phyloP scores from a whole-genome alignment of 2,329 filamentous ascomycete genomes.

The Xylaria multiplex region DNA sequence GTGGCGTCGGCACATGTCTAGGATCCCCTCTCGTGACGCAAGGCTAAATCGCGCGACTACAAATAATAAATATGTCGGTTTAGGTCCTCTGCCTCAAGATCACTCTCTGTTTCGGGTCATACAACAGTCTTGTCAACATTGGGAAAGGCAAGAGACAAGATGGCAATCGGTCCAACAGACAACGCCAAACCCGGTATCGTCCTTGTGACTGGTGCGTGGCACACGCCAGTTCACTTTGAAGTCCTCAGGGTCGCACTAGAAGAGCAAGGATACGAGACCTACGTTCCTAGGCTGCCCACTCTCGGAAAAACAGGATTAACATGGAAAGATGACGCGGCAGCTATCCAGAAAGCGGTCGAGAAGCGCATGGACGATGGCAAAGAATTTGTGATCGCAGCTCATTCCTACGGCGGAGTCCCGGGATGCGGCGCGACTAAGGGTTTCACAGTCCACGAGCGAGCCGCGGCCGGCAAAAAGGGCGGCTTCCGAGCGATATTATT shows the following conservation, averaged over 20 bases:
- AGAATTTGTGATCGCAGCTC: conserved; percentile 27
- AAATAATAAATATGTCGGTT: background rate
- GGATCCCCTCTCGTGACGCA: too few species aligned
- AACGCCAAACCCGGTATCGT: conserved; percentile 29
- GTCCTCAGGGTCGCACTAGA: conserved; percentile 22
- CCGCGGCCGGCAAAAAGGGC: conserved; percentile 27
- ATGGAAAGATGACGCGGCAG: conserved; percentile 28
- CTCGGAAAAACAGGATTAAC: conserved; percentile 28
- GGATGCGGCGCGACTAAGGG: conserved; percentile 28
- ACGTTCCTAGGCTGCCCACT: conserved; percentile 29
- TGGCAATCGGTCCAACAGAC: conserved; percentile 1
- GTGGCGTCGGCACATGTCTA: too few species aligned
- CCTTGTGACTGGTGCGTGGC: conserved; percentile 29
- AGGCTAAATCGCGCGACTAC: background rate
- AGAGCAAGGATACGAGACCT: conserved; percentile 31
- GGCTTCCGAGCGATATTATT: conserved; percentile 32
- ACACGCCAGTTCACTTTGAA: conserved; percentile 28
- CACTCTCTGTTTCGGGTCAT: too few species aligned
- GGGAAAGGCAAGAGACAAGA: background rate
- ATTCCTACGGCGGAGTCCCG: conserved; percentile 33
- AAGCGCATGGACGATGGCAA: conserved; percentile 33
- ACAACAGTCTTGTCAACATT: background rate
- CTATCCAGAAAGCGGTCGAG: conserved; percentile 26
- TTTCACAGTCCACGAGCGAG: conserved; percentile 26
- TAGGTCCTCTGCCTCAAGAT: background rate